Evolutionary conservation across 2,329 filamentous ascomycete species (phyloP).

Genomic region (Xenoacremonium recifei): DNA sequence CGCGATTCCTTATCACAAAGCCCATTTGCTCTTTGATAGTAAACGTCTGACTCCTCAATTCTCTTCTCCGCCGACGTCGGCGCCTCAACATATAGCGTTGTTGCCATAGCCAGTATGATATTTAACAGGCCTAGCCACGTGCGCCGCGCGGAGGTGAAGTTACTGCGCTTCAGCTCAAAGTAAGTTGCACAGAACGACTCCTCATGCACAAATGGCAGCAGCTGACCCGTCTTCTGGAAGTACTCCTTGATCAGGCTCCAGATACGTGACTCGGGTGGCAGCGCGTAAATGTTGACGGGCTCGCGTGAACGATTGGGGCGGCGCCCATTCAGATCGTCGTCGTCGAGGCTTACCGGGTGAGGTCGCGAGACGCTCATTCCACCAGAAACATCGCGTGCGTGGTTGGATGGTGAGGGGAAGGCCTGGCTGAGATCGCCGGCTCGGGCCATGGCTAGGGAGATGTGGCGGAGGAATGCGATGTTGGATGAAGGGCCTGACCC

Average conservation of each 20-base stretch:
- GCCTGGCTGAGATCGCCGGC: background rate
- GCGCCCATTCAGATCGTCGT: background rate
- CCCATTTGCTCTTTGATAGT: conserved; percentile 41
- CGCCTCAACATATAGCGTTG: conserved; percentile 26
- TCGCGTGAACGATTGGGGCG: background rate
- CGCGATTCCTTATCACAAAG: conserved; percentile 42
- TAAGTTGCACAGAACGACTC: conserved; percentile 24
- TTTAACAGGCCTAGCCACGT: conserved; percentile 52
- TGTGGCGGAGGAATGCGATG: conserved; percentile 15
- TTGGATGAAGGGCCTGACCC: conserved; percentile 11
- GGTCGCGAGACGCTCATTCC: background rate
- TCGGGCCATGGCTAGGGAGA: conserved; percentile 9
- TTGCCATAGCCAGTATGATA: conserved; percentile 48
- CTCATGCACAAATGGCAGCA: conserved; percentile 30
- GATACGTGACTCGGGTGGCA: conserved; percentile 19
- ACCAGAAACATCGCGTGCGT: background rate
- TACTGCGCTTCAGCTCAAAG: conserved; percentile 9
- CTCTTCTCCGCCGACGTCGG: conserved; percentile 30
- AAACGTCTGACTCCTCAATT: conserved; percentile 41
- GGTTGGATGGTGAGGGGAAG: background rate
- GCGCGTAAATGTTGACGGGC: conserved; percentile 3
- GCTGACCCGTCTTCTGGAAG: conserved; percentile 26
- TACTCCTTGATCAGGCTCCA: conserved; percentile 19
- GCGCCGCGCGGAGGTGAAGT: conserved; percentile 35
- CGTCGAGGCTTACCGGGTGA: background rate